Percentiles rank a stretch among this genome's conserved stretches.
Evolutionary conservation across 352 stramenopile genomes (phyloP).

Genomic region (Pilasporangium apinafurcum): DNA sequence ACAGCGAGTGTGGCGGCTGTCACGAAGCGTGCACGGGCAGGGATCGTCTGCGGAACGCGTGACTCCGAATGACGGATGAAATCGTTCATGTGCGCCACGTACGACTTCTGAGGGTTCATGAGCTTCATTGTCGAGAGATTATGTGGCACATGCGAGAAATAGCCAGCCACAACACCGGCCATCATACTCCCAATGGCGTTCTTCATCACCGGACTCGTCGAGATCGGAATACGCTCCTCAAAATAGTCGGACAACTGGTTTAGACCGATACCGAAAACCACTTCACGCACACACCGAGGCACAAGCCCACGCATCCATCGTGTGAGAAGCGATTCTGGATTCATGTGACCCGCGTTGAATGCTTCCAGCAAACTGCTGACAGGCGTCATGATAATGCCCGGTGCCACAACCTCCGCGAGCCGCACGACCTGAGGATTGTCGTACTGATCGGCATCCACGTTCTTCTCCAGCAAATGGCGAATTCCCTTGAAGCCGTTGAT

Average conservation of each 20-base stretch:
- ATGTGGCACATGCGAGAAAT: conserved; percentile 93
- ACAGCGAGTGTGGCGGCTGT: conserved; percentile 70
- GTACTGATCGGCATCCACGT: conserved; percentile 79
- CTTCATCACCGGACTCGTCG: conserved; percentile 60
- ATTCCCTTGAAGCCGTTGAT: conserved; percentile 93
- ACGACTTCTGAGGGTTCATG: conserved; percentile 88
- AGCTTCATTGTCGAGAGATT: conserved; percentile 95
- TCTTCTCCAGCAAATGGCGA: conserved; percentile 78
- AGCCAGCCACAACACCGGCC: conserved; percentile 88
- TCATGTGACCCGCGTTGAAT: conserved; percentile 92
- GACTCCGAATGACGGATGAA: conserved; percentile 79
- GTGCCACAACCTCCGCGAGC: conserved; percentile 73
- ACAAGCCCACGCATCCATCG: conserved; percentile 88
- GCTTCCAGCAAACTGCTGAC: conserved; percentile 90
- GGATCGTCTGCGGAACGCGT: conserved; percentile 70
- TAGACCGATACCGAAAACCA: conserved; percentile 92
- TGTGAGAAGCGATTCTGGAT: conserved; percentile 82
- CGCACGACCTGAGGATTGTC: conserved; percentile 76
- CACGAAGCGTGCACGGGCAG: conserved; percentile 61
- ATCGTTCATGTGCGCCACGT: conserved; percentile 78
- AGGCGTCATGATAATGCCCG: conserved; percentile 91
- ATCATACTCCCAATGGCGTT: conserved; percentile 87
- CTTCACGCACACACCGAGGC: conserved; percentile 82
- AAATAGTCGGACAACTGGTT: conserved; percentile 94
- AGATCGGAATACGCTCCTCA: conserved; percentile 84